phyloP scores from a whole-genome alignment of 441 rosid species.

The Dalechampia spathulata region DNA sequence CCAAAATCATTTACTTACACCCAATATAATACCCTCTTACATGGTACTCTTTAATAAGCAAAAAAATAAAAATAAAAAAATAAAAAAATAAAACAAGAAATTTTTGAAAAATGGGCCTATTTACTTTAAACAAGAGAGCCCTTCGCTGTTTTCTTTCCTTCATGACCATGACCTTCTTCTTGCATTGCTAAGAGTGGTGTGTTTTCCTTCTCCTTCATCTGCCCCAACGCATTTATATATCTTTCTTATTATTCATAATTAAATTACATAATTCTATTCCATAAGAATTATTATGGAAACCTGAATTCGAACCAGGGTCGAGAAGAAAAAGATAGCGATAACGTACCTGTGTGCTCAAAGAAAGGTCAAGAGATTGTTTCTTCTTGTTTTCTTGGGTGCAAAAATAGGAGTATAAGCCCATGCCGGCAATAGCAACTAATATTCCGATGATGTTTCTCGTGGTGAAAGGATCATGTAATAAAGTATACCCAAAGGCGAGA shows the following conservation, averaged over 20 bases:
- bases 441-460: conserved; percentile 78
- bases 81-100: too few relatives aligned
- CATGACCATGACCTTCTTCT: conserved; percentile 67
- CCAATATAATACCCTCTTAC: too few relatives aligned
- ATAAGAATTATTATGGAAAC: too few relatives aligned
- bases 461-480: conserved; percentile 85
- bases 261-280: too few relatives aligned
- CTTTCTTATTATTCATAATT: too few relatives aligned
- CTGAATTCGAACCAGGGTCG: too few relatives aligned
- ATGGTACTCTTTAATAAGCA: too few relatives aligned
- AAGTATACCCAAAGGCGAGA: conserved; percentile 76
- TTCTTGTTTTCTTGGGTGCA: conserved; percentile 73
- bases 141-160: conserved; percentile 55
- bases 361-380: conserved; percentile 48
- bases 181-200: conserved; percentile 47
- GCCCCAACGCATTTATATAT: background rate
- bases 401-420: conserved; percentile 86
- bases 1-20: conserved; percentile 28
- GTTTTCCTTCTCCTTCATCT: conserved; percentile 68
- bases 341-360: conserved; percentile 54
- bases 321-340: too few relatives aligned
- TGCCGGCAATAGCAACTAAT: conserved; percentile 73
- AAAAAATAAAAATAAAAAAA: too few relatives aligned
- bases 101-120: too few relatives aligned
- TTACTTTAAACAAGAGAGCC: conserved; percentile 54